Conservation (phyloP, 495 filamentous ascomycete species). For the Stereocaulon alpinum region DNA sequence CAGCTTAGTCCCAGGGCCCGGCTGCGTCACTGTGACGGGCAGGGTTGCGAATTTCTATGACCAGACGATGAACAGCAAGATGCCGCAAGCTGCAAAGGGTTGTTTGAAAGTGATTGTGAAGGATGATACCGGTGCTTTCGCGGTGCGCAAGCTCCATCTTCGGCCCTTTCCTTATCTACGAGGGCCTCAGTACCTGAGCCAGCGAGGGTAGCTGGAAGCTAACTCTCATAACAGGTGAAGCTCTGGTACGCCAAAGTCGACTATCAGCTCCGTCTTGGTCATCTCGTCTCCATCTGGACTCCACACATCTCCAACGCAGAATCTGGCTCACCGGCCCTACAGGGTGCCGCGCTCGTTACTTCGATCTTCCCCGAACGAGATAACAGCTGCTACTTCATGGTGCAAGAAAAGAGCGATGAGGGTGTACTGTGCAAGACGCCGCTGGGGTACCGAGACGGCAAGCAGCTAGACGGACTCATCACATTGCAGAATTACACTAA, state of each 20-base stretch:
- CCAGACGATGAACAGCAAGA: slow-evolving; percentile 28
- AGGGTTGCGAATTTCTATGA: slow-evolving; percentile 48
- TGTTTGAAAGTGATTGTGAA: slow-evolving; percentile 46
- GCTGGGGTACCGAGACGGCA: slow-evolving; percentile 26
- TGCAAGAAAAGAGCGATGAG: slow-evolving; percentile 32
- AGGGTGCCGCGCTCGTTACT: slow-evolving; percentile 29
- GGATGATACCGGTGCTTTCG: slow-evolving; percentile 47
- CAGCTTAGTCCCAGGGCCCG: slow-evolving; percentile 41
- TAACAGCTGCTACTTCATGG: slow-evolving; percentile 32
- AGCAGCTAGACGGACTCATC: slow-evolving; percentile 31
- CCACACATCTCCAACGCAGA: slow-evolving; percentile 22
- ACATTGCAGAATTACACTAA: slow-evolving; percentile 36
- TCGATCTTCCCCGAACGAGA: slow-evolving; percentile 41
- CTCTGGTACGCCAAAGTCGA: slow-evolving; percentile 25
- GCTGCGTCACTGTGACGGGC: slow-evolving; percentile 43
- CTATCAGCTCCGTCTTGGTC: slow-evolving; percentile 22
- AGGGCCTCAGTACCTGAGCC: too few relatives aligned
- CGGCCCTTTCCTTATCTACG: too few relatives aligned
- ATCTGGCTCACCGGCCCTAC: background rate
- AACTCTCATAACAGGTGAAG: slow-evolving; percentile 18
- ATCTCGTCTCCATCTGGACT: slow-evolving; percentile 24
- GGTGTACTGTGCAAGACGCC: slow-evolving; percentile 31
- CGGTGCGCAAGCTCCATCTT: slow-evolving; percentile 26
- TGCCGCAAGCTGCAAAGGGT: slow-evolving; percentile 33
- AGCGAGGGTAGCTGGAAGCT: background rate